Percentiles rank a stretch among this genome's conserved stretches.
phyloP scores from a whole-genome alignment of 208 protist genomes.

The Crithidia acanthocephali region DNA sequence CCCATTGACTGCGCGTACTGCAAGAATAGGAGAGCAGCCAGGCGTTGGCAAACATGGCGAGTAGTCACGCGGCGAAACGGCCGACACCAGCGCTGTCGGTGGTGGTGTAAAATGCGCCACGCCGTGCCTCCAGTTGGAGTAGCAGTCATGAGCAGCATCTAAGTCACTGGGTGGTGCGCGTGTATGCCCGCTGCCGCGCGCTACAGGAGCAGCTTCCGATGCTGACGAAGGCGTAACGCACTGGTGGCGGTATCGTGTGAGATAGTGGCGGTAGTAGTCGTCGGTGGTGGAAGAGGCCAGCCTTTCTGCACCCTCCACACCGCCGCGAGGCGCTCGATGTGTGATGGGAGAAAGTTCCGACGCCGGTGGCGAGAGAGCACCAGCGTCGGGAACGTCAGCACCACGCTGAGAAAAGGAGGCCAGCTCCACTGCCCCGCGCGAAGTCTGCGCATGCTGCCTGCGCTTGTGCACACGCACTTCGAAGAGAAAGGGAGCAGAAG shows the following conservation, averaged over 20 bases:
- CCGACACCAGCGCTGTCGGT: neutral
- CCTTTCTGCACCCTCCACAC: no score
- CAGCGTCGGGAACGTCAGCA: no score
- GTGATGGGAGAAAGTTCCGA: no score
- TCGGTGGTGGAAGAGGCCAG: constrained; percentile 4
- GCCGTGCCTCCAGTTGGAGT: no score
- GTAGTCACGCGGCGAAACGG: neutral
- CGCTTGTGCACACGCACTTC: constrained; percentile 1
- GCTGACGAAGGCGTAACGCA: neutral
- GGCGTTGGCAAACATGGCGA: constrained; percentile 2
- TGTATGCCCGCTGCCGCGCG: neutral
- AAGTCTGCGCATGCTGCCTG: neutral
- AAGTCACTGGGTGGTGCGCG: neutral
- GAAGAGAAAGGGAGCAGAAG: neutral
- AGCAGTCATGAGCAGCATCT: neutral
- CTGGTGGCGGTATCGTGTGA: constrained; percentile 17
- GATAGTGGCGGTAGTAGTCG: constrained; percentile 27
- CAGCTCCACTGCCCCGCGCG: no score
- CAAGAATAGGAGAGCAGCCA: constrained; percentile 27
- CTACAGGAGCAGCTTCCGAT: neutral
- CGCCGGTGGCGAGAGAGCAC: no score
- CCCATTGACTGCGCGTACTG: neutral
- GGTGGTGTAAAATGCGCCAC: neutral
- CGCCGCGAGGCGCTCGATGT: no score
- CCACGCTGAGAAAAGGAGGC: neutral